These are phyloP conservation scores for Aspergillus fructus DNA, from an alignment of 2,329 filamentous ascomycete genomes.

Conservation along the genomic window DNA sequence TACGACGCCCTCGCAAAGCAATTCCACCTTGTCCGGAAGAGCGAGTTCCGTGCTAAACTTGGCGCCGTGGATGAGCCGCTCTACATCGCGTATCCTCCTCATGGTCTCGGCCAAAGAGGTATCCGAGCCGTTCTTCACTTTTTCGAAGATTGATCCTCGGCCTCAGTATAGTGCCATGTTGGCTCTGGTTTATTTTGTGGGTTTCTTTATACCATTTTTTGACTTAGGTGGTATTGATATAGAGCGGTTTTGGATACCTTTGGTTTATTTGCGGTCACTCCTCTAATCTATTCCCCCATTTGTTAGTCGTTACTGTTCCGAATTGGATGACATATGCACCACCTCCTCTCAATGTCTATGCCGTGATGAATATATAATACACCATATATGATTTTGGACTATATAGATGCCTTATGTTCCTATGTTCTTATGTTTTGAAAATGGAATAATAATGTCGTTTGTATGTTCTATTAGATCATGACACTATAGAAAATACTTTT, in stretches of 20 bases:
- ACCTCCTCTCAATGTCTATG: neutral
- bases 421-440: neutral
- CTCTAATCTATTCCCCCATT: neutral
- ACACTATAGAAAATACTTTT: neutral
- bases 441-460: neutral
- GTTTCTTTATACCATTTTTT: neutral
- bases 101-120: slow-evolving; percentile 78
- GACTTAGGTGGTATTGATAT: neutral
- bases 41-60: slow-evolving; percentile 87
- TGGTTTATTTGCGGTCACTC: slow-evolving; percentile 5
- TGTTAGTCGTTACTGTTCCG: neutral
- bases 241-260: neutral
- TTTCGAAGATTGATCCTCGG: slow-evolving; percentile 62
- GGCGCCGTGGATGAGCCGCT: slow-evolving; percentile 80
- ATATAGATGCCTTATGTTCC: neutral
- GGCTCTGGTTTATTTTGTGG: neutral
- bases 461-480: neutral
- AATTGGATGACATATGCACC: neutral
- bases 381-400: neutral
- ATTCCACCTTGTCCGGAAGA: slow-evolving; percentile 78
- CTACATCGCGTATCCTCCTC: slow-evolving; percentile 86
- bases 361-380: neutral
- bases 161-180: neutral
- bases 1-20: slow-evolving; percentile 81
- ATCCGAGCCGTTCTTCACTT: slow-evolving; percentile 85